Percentiles rank a stretch among this genome's conserved stretches.
Conservation (phyloP, 2,329 filamentous ascomycete genomes). For the Camillea tinctor region DNA sequence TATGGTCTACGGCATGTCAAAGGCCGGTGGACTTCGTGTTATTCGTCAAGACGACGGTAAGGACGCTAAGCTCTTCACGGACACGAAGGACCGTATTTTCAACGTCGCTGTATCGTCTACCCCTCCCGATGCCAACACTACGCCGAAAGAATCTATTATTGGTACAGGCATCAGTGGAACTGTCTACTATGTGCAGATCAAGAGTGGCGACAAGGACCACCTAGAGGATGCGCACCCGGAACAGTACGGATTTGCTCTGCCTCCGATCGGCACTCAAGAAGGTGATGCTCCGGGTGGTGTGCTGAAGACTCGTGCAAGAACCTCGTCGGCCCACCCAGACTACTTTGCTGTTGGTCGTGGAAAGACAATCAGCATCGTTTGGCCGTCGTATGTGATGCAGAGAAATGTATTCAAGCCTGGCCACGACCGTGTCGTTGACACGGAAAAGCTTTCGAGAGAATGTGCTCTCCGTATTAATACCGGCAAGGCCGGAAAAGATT, state of each 20-base stretch:
- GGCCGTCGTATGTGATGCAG: conserved; percentile 62
- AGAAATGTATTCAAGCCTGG: conserved; percentile 63
- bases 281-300: conserved; percentile 90
- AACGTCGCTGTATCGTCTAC: conserved; percentile 82
- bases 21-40: conserved; percentile 87
- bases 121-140: conserved; percentile 51
- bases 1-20: conserved; percentile 92
- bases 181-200: conserved; percentile 91
- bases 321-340: conserved; percentile 83
- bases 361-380: conserved; percentile 92
- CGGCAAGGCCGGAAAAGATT: conserved; percentile 97
- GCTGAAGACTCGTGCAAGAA: conserved; percentile 91
- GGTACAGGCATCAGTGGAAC: conserved; percentile 92
- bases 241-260: conserved; percentile 83
- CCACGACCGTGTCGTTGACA: conserved; percentile 72
- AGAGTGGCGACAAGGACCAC: conserved; percentile 73
- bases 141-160: conserved; percentile 77
- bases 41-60: conserved; percentile 92
- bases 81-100: conserved; percentile 91
- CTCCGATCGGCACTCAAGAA: conserved; percentile 80
- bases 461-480: conserved; percentile 92
- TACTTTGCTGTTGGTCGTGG: conserved; percentile 95
- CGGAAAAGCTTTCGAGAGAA: conserved; percentile 81
- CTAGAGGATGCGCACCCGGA: conserved; percentile 78
- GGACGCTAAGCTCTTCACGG: conserved; percentile 88